Evolutionary conservation across 2,329 filamentous ascomycete genomes (phyloP).

Genomic region (Didymella sp.): DNA sequence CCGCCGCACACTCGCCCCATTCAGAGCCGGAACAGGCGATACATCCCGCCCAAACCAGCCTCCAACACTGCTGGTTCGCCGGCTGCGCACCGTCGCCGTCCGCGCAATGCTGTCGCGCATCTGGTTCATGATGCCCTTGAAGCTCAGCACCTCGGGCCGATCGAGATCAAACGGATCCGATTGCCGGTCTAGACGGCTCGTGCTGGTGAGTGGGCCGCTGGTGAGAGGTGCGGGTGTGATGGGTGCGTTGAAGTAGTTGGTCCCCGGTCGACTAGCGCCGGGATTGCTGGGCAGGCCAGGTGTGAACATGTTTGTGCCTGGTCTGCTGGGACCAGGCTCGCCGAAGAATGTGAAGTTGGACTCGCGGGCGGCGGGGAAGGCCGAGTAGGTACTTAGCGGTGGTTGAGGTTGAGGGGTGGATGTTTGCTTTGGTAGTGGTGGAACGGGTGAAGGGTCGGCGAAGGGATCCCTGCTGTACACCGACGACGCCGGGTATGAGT

Average conservation of each 20-base stretch:
- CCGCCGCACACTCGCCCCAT: slow-evolving; percentile 23
- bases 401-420: background rate
- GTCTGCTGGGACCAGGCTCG: slow-evolving; percentile 45
- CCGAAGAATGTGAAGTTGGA: slow-evolving; percentile 41
- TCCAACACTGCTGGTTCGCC: slow-evolving; percentile 39
- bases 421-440: slow-evolving; percentile 13
- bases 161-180: slow-evolving; percentile 53
- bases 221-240: slow-evolving; percentile 18
- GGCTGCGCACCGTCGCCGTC: slow-evolving; percentile 33
- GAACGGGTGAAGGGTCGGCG: slow-evolving; percentile 33
- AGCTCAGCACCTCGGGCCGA: slow-evolving; percentile 49
- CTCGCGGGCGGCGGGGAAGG: slow-evolving; percentile 32
- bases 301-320: slow-evolving; percentile 29
- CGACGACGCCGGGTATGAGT: slow-evolving; percentile 41
- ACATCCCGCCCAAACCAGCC: slow-evolving; percentile 36
- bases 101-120: slow-evolving; percentile 41
- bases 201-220: slow-evolving; percentile 9
- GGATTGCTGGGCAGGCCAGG: slow-evolving; percentile 11
- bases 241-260: slow-evolving; percentile 35
- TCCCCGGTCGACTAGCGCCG: slow-evolving; percentile 26
- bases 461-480: slow-evolving; percentile 41
- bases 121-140: slow-evolving; percentile 39
- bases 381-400: slow-evolving; percentile 16
- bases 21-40: slow-evolving; percentile 26
- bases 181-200: slow-evolving; percentile 41